Base-by-base conservation (phyloP, 2,329 filamentous ascomycete species). In the Fusarium begoniae region DNA sequence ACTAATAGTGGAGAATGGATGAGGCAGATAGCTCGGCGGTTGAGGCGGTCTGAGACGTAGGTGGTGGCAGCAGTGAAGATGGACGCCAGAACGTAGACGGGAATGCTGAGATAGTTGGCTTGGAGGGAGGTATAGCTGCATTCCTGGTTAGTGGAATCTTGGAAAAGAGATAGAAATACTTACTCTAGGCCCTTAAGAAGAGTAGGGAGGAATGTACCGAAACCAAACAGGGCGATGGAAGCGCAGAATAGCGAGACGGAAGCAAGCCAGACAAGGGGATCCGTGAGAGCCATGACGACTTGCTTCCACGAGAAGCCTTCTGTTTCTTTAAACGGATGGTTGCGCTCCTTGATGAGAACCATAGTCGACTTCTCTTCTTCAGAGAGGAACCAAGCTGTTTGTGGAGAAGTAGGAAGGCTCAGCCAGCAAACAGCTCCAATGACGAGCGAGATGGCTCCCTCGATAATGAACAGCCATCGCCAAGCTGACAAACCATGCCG, bases 381-480 rank as follows among this genome's bases (percentile, higher is more conserved):
- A 6, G 80, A 82, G 17, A 88, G 79, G 76, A 86, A 88, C 69
- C 81, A 83, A 10, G 85, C 84, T 5, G 78, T 84, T 40, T 83
- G 80, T 0, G 86, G 85, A 28, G 82, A 84, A 59, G 86, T 85
- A 0, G 84, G 84, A 8, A 88, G 82, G 72, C 85, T 83, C 64
- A 82, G 81, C 79, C 83, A 83, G 37, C 78, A 77, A 8, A 69
- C 59, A 28, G 76, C 70, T 4, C 80, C 78, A 15, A 83, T 63
- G 8, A 75, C 66, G 0, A 83, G 59, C 6, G 83, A 82, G 6
- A 82, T 74, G 3, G 80, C 67, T 5, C 85, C 84, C 63, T 87
- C 85, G 0, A 84, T 80, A 40, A 87, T 85, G 64, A 88, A 88
- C 0, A 87, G 77, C 87, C 86, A 89, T 59, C 85, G 74, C 87